Evolutionary conservation across 1,284 basidiomycete species (phyloP).

Genomic region (Cerrena zonata): DNA sequence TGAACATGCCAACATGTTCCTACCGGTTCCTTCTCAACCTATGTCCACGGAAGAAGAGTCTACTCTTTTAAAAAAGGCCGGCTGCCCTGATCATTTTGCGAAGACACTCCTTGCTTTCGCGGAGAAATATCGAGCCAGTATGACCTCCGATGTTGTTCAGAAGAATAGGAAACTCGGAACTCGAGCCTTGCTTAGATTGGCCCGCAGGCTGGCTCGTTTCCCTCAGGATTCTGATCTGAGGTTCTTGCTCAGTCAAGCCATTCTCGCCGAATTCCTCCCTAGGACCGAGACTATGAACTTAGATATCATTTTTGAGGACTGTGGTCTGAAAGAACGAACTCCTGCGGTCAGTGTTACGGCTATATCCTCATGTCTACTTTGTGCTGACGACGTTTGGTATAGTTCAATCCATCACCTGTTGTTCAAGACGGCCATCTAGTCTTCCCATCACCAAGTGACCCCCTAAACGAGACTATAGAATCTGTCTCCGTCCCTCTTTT

Average conservation of each 20-base stretch:
- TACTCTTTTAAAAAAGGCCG: conserved; percentile 20
- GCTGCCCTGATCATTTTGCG: conserved; percentile 16
- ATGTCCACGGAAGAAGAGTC: conserved; percentile 46
- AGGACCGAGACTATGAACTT: conserved; percentile 51
- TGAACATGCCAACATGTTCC: conserved; percentile 67
- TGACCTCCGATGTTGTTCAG: conserved; percentile 49
- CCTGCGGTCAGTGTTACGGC: conserved; percentile 37
- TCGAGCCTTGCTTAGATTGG: conserved; percentile 51
- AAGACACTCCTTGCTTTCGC: conserved; percentile 37
- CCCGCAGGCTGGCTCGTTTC: conserved; percentile 40
- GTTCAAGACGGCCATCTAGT: conserved; percentile 35
- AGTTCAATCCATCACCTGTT: conserved; percentile 48
- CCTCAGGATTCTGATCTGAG: conserved; percentile 42
- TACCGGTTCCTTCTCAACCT: conserved; percentile 51
- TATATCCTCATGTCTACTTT: neutral
- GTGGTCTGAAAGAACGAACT: conserved; percentile 38
- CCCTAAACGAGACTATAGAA: conserved; percentile 22
- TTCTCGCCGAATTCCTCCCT: conserved; percentile 59
- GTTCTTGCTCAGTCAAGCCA: conserved; percentile 40
- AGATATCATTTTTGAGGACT: conserved; percentile 46
- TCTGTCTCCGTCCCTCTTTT: conserved; percentile 44
- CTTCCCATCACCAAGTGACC: conserved; percentile 40
- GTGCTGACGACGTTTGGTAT: neutral
- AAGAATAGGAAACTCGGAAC: conserved; percentile 62
- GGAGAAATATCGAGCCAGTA: conserved; percentile 48